A percentile compares a stretch with the other conserved stretches of the same genome.
Conservation (phyloP, 2,329 filamentous ascomycete genomes). For the Ophiostoma ulmi region DNA sequence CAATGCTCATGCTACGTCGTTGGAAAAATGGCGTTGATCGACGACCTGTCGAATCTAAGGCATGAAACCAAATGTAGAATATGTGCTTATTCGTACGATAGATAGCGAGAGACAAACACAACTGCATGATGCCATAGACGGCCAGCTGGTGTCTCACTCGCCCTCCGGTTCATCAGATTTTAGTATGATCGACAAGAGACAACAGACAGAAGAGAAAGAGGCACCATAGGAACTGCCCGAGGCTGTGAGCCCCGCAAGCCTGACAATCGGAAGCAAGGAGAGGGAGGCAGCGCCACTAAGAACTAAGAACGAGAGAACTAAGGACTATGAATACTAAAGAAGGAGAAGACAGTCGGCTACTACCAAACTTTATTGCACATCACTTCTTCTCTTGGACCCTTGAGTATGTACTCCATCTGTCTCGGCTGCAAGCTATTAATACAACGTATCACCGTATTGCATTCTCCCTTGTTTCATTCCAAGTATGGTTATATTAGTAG, state of each 20-base stretch:
- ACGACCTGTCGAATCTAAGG: neutral
- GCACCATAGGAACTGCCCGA: neutral
- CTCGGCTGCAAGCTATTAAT: conserved; percentile 14
- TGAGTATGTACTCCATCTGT: conserved; percentile 7
- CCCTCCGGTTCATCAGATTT: conserved; percentile 6
- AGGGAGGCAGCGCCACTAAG: neutral
- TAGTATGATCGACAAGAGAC: neutral
- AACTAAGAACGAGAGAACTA: neutral
- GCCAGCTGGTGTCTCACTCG: conserved; percentile 12
- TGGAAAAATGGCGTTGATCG: neutral
- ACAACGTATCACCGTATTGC: conserved; percentile 3
- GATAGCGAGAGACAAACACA: neutral
- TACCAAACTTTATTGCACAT: neutral
- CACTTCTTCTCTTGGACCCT: conserved; percentile 6
- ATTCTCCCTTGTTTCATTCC: conserved; percentile 15
- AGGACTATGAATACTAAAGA: neutral
- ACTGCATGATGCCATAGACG: conserved; percentile 6
- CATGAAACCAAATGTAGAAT: neutral
- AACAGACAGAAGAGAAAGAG: neutral
- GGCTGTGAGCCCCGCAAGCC: neutral
- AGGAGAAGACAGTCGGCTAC: neutral
- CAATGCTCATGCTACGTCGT: neutral
- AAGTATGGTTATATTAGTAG: neutral
- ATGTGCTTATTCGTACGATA: neutral
- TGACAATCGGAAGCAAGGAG: conserved; percentile 2